Conservation (phyloP, 139 green algal species). For the Closterium sp. region DNA sequence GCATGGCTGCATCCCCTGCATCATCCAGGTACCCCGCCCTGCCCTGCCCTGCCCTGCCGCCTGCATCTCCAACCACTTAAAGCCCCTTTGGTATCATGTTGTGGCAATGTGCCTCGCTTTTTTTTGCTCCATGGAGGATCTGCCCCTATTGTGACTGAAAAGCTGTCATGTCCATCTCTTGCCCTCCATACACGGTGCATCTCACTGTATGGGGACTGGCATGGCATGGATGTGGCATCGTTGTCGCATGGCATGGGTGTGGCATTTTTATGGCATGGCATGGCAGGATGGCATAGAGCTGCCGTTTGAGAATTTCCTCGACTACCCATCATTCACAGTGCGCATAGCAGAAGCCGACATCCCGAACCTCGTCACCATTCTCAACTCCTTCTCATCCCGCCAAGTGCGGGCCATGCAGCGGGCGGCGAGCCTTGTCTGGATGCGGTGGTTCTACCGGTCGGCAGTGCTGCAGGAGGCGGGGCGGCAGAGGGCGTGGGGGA, state of each 20-base stretch:
- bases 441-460: conserved; percentile 11
- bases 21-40: neutral
- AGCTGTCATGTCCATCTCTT: neutral
- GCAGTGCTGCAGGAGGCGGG: neutral
- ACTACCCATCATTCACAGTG: conserved; percentile 1
- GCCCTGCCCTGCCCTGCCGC: neutral
- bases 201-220: neutral
- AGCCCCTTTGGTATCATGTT: too few species aligned
- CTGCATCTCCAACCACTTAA: too few species aligned
- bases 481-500: neutral
- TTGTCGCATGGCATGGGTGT: neutral
- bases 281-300: conserved; percentile 11
- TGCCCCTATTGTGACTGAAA: too few species aligned
- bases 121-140: too few species aligned
- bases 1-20: conserved; percentile 19
- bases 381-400: neutral
- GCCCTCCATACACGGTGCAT: neutral
- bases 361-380: conserved; percentile 1
- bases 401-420: conserved; percentile 1
- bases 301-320: conserved; percentile 12
- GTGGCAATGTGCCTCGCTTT: too few species aligned
- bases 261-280: neutral
- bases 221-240: neutral
- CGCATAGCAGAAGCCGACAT: conserved; percentile 7
- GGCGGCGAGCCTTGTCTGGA: conserved; percentile 3